Evolutionary conservation across 352 stramenopile genomes (phyloP), one percentile per base, ranked within the genome.

Genomic region (Elongisporangium prolatum): DNA sequence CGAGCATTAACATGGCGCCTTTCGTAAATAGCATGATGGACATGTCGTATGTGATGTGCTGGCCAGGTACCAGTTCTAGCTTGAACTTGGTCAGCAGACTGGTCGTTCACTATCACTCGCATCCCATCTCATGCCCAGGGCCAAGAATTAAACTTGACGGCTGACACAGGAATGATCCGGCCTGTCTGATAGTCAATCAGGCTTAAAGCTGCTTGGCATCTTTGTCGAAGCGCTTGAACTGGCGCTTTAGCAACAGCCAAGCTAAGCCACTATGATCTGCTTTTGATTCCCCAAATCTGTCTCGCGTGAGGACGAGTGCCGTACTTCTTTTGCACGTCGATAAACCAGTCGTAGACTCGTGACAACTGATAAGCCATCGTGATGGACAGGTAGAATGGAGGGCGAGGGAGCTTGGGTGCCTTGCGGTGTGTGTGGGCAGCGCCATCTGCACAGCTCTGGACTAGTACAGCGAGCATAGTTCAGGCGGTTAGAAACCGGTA

Each of bases 191-290:
- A 7, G 24, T 34, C 24, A 7, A 34, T 34, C 24, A 34, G 24
- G 24, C 24, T 34, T 34, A 7, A 34, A 34, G n/a, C 7, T 34
- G 24, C 24, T 34, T 34, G 24, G 24, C 24, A 7, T 34, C 24
- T 62, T 96, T 95, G 21, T 74, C 74, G 44, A 94, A 96, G 7
- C 71, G 68, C 40, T 91, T 74, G 50, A 95, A 95, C 25, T 91
- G 74, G 25, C 62, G 83, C 68, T 84, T 83, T 52, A 78, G 60
- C 21, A 87, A 62, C 1, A 65, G 65, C 59, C 74, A 57, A 3
- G 73, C 66, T 20, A 63, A 68, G 38, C 64, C 6, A 89, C n/a
- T 10, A 89, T 54, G 14, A 87, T 64, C 50, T 56, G 64, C 24
- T 67, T 69, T 18, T 67, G 61, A 8, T 68, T 63, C 1, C 74